phyloP scores from a whole-genome alignment of 306 rosid genomes.

The Pyrus pyrifolia region DNA sequence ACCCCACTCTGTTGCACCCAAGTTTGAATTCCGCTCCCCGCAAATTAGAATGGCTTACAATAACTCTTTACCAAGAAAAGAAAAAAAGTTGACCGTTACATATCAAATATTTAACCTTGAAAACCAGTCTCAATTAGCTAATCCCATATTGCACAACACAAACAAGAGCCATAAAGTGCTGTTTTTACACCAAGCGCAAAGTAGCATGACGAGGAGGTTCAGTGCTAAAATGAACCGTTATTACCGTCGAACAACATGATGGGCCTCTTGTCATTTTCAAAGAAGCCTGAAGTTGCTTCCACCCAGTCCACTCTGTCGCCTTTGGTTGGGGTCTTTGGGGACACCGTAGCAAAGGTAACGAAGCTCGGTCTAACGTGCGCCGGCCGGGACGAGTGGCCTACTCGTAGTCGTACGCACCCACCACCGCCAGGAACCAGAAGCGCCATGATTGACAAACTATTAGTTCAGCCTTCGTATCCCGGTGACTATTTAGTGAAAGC shows the following conservation, averaged over 20 bases:
- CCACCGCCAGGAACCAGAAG: constrained; percentile 37
- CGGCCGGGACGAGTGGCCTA: constrained; percentile 12
- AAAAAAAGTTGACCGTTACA: not conserved
- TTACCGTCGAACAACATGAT: constrained; percentile 92
- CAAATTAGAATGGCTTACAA: no score
- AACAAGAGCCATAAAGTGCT: not conserved
- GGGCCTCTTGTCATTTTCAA: constrained; percentile 68
- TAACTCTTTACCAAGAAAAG: no score
- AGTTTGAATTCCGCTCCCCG: no score
- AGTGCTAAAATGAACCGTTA: not conserved
- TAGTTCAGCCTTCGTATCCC: not conserved
- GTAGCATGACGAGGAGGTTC: not conserved
- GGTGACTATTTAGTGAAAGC: no score
- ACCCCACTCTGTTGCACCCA: no score
- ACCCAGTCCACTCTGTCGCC: constrained; percentile 42
- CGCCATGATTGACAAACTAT: constrained; percentile 34
- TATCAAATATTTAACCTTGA: not conserved
- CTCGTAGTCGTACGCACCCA: constrained; percentile 18
- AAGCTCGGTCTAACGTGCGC: constrained; percentile 17
- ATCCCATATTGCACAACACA: not conserved
- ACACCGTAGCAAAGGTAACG: constrained; percentile 36
- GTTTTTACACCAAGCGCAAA: not conserved
- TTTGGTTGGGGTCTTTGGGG: constrained; percentile 44
- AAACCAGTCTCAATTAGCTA: no score
- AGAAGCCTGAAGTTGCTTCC: constrained; percentile 69